Conservation (phyloP, 257 asterid species). For the Gynochthodes officinalis region DNA sequence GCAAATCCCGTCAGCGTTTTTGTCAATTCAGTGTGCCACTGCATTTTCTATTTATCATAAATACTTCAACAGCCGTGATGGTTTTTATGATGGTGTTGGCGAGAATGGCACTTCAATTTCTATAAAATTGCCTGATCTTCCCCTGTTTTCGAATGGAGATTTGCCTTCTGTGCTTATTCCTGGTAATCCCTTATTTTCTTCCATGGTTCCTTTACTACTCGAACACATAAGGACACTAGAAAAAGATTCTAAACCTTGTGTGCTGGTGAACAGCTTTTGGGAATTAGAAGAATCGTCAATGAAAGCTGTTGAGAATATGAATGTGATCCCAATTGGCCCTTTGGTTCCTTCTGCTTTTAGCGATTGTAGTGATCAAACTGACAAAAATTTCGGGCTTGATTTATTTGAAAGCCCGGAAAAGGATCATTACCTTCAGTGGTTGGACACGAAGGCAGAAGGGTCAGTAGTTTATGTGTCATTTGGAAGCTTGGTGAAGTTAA, state of each 20-base stretch:
- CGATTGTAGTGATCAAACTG: slow-evolving; percentile 31
- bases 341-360: slow-evolving; percentile 43
- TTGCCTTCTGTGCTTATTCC: slow-evolving; percentile 44
- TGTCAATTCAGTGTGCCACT: slow-evolving; percentile 50
- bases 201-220: slow-evolving; percentile 20
- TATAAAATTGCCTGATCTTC: slow-evolving; percentile 32
- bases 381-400: slow-evolving; percentile 47
- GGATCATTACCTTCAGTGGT: slow-evolving; percentile 39
- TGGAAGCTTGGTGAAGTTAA: slow-evolving; percentile 43
- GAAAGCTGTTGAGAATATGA: slow-evolving; percentile 22
- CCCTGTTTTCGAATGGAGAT: slow-evolving; percentile 34
- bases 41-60: slow-evolving; percentile 40
- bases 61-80: slow-evolving; percentile 26
- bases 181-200: neutral
- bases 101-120: slow-evolving; percentile 11
- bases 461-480: slow-evolving; percentile 59
- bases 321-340: slow-evolving; percentile 48
- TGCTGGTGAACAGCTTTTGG: slow-evolving; percentile 46
- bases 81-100: neutral
- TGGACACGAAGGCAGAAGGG: slow-evolving; percentile 28
- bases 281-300: slow-evolving; percentile 45
- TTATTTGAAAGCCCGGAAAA: slow-evolving; percentile 25
- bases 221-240: slow-evolving; percentile 47
- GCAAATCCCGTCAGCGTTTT: slow-evolving; percentile 44
- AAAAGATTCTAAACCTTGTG: slow-evolving; percentile 24